A percentile compares a stretch with the other conserved stretches of the same genome.
phyloP scores from a whole-genome alignment of 306 rosid species.

The Crotalaria pallida region DNA sequence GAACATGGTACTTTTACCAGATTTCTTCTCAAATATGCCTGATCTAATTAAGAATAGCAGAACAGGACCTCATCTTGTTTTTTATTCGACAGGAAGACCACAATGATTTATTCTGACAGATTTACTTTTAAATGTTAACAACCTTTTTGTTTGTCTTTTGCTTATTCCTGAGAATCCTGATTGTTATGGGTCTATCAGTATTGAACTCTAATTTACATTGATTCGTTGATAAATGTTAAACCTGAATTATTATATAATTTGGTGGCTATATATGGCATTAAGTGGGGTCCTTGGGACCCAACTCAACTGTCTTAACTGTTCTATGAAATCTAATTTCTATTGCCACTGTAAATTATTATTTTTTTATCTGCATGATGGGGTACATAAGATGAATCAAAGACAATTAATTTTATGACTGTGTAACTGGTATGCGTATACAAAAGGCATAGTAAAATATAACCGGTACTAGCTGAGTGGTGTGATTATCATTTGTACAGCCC shows the following conservation, averaged over 20 bases:
- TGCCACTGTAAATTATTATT: background rate
- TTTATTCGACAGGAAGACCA: background rate
- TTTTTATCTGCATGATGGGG: background rate
- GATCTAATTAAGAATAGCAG: background rate
- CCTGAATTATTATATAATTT: background rate
- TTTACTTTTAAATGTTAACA: no score
- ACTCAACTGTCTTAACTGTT: background rate
- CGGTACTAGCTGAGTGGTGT: no score
- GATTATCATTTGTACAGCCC: background rate
- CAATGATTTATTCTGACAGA: no score
- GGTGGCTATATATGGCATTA: no score
- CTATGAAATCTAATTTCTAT: background rate
- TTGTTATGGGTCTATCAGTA: no score
- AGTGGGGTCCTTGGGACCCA: no score
- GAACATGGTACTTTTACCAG: background rate
- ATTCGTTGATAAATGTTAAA: background rate
- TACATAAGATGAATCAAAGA: background rate
- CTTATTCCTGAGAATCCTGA: no score
- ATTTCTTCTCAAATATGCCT: slow-evolving; percentile 6
- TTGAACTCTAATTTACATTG: background rate
- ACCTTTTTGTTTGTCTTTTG: no score
- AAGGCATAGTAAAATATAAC: background rate
- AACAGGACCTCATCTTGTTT: background rate
- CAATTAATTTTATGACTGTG: background rate
- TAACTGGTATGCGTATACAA: background rate